Percentiles rank a stretch among this genome's conserved stretches.
These are phyloP conservation scores for Spongispora temasekensis DNA, from an alignment of 1,284 basidiomycete species.

Conservation along the genomic window DNA sequence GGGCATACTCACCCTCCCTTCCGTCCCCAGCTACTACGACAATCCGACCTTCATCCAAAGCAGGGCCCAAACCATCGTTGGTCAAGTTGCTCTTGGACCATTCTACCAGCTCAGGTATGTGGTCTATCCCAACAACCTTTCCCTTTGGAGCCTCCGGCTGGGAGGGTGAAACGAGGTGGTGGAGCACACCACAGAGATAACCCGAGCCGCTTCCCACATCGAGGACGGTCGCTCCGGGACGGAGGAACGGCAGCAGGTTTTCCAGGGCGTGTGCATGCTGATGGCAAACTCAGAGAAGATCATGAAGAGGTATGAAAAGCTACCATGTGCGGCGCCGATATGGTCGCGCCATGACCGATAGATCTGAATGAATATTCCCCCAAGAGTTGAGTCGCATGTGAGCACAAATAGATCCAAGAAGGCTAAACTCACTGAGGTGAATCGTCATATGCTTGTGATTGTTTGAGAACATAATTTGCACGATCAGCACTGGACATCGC, in stretches of 20 bases:
- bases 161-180: conserved; percentile 61
- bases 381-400: no score
- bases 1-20: conserved; percentile 54
- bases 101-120: conserved; percentile 78
- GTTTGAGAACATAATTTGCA: conserved; percentile 65
- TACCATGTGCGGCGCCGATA: conserved; percentile 91
- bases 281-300: background rate
- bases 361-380: conserved; percentile 48
- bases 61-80: conserved; percentile 63
- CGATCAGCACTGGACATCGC: conserved; percentile 78
- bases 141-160: conserved; percentile 43
- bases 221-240: conserved; percentile 71
- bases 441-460: conserved; percentile 69
- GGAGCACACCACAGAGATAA: conserved; percentile 76
- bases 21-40: conserved; percentile 81
- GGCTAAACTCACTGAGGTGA: conserved; percentile 61
- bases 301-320: conserved; percentile 1
- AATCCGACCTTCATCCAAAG: conserved; percentile 56
- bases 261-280: conserved; percentile 85
- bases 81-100: conserved; percentile 71
- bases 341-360: conserved; percentile 83
- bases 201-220: conserved; percentile 84
- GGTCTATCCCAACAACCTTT: conserved; percentile 89
- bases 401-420: no score
- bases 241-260: conserved; percentile 69